Evolutionary conservation across 225 moss, liverwort and hornwort species (phyloP).

Genomic region (Marchantia polymorpha): DNA sequence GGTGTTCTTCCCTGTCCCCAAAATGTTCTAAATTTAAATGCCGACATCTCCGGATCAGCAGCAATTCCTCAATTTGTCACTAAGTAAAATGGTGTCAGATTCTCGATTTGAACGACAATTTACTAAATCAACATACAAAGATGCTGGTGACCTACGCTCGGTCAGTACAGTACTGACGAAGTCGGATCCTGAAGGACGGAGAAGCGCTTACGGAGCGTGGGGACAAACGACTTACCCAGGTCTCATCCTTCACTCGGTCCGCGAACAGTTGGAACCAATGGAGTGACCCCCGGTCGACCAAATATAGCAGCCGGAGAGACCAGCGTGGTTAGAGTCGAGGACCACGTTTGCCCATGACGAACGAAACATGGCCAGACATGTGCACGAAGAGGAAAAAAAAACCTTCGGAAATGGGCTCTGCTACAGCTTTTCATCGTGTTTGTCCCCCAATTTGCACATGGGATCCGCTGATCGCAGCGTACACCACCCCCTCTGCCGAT

Average conservation of each 20-base stretch:
- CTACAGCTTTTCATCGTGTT: neutral
- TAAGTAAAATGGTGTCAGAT: neutral
- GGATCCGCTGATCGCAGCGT: neutral
- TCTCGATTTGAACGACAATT: neutral
- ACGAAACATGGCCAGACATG: conserved; percentile 7
- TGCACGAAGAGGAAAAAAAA: neutral
- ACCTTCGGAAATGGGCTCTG: neutral
- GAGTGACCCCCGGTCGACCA: neutral
- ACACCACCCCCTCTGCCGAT: neutral
- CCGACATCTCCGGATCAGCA: neutral
- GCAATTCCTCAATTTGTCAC: neutral
- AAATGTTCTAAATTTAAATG: neutral
- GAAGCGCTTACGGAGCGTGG: neutral
- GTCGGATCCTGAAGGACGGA: neutral
- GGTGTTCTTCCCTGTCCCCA: neutral
- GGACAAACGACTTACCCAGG: neutral
- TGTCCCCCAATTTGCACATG: neutral
- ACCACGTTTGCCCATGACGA: conserved; percentile 10
- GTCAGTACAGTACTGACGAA: neutral
- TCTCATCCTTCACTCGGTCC: neutral
- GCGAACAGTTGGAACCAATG: conserved; percentile 10
- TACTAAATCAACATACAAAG: neutral
- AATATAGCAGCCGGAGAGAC: neutral
- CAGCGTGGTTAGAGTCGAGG: conserved; percentile 14
- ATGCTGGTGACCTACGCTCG: neutral